A percentile compares a stretch with the other conserved stretches of the same genome.
Conservation (phyloP, 2,329 filamentous ascomycete genomes). For the Colletotrichum endophyticum region DNA sequence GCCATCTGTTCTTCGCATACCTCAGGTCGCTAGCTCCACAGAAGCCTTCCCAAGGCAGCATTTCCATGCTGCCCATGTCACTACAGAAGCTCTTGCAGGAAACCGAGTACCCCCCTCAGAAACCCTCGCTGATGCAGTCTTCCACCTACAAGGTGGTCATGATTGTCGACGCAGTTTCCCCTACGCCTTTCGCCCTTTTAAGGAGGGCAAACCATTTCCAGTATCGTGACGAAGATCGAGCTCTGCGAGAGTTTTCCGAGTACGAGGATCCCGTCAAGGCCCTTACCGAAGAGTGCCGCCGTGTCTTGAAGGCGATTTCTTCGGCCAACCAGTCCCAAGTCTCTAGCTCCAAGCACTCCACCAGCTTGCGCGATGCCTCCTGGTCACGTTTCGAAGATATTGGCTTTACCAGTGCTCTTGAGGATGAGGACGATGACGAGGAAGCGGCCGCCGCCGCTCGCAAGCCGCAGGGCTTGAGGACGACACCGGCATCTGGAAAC, state of each 20-base stretch:
- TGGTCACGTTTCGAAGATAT: conserved; percentile 98
- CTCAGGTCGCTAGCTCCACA: conserved; percentile 89
- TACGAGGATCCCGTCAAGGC: conserved; percentile 89
- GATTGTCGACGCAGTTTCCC: conserved; percentile 94
- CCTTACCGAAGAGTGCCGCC: conserved; percentile 90
- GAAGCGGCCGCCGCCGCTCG: conserved; percentile 48
- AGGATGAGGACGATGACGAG: conserved; percentile 73
- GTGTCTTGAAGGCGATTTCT: conserved; percentile 88
- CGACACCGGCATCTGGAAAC: conserved; percentile 70
- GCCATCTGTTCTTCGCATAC: conserved; percentile 97
- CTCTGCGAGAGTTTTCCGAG: conserved; percentile 84
- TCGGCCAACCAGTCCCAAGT: conserved; percentile 85
- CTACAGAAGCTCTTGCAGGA: conserved; percentile 89
- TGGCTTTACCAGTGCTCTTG: conserved; percentile 80
- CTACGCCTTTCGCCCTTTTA: conserved; percentile 89
- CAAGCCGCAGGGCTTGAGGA: conserved; percentile 59
- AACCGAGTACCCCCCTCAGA: conserved; percentile 90
- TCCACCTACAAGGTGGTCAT: conserved; percentile 90
- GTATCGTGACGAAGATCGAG: conserved; percentile 86
- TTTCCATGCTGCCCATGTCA: conserved; percentile 86
- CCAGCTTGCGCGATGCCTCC: conserved; percentile 80
- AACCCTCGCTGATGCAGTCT: conserved; percentile 76
- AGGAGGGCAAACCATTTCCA: conserved; percentile 94
- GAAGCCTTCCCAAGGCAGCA: conserved; percentile 73
- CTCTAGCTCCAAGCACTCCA: conserved; percentile 73